phyloP scores from a whole-genome alignment of 1,284 basidiomycete genomes.

The Tilletia caries region DNA sequence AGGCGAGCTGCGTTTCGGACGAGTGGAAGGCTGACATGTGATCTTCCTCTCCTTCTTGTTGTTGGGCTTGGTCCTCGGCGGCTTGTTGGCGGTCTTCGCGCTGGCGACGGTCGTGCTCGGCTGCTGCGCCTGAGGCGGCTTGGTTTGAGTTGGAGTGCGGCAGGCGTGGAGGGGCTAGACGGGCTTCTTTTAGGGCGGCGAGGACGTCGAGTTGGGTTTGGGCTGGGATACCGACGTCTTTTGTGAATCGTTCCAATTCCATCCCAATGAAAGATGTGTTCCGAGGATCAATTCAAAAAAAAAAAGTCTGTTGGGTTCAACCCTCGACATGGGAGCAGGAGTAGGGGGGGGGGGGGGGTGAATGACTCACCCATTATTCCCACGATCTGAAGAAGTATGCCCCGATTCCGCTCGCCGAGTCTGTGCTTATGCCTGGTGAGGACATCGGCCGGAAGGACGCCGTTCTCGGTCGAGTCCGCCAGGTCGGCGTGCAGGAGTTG shows the following conservation, averaged over 20 bases:
- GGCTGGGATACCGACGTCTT: constrained; percentile 2
- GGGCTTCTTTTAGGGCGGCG: not conserved
- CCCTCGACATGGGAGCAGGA: too few relatives aligned
- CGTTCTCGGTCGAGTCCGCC: not conserved
- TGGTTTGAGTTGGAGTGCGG: not conserved
- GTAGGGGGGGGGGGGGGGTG: not conserved
- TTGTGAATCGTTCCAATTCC: too few relatives aligned
- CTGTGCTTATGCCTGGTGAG: not conserved
- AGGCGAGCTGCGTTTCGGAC: not conserved
- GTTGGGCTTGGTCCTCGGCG: not conserved
- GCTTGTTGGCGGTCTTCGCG: not conserved
- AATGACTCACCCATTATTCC: constrained; percentile 9
- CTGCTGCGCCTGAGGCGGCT: not conserved
- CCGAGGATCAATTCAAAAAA: too few relatives aligned
- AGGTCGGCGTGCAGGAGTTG: constrained; percentile 4
- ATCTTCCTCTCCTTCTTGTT: not conserved
- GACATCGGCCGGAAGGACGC: not conserved
- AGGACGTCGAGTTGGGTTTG: constrained; percentile 10
- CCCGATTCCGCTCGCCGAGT: not conserved
- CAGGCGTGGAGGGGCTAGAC: not conserved
- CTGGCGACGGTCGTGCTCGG: not conserved
- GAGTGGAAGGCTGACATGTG: constrained; percentile 3
- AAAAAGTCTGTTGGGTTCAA: too few relatives aligned
- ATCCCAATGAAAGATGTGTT: too few relatives aligned
- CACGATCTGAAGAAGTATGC: not conserved